Conservation (phyloP, 495 filamentous ascomycete genomes). For the Pseudevernia furfuracea region DNA sequence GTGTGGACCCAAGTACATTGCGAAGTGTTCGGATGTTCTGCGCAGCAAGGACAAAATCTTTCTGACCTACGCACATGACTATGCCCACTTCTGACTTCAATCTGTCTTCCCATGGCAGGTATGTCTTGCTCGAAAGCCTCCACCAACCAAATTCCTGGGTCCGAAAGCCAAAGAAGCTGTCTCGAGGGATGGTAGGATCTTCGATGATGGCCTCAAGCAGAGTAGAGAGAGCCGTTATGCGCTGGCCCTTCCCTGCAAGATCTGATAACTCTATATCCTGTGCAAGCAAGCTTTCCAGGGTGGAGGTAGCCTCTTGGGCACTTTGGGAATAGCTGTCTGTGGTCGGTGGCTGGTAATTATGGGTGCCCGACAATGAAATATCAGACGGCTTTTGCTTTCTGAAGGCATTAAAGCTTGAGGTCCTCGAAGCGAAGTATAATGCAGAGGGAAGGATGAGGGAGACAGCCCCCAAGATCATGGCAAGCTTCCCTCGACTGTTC, state of each 20-base stretch:
- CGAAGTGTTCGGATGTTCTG: conserved; percentile 22
- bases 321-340: not conserved
- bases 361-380: not conserved
- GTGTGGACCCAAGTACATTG: conserved; percentile 15
- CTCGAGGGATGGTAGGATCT: conserved; percentile 1
- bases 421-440: not conserved
- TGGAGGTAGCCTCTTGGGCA: not conserved
- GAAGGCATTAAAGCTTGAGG: not conserved
- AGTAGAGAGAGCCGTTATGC: not conserved
- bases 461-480: not conserved
- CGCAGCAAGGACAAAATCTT: conserved; percentile 10
- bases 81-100: conserved; percentile 4
- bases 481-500: not conserved
- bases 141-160: not conserved
- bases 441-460: not conserved
- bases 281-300: not conserved
- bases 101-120: not conserved
- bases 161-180: not conserved
- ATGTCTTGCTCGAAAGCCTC: not conserved
- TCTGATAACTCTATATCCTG: not conserved
- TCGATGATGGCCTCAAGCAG: conserved; percentile 5
- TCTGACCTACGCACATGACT: conserved; percentile 15
- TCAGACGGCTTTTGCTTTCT: not conserved
- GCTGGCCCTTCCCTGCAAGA: not conserved
- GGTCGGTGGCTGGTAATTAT: not conserved